phyloP scores from a whole-genome alignment of 768 basidiomycete genomes.

The Scleroderma citrinum region DNA sequence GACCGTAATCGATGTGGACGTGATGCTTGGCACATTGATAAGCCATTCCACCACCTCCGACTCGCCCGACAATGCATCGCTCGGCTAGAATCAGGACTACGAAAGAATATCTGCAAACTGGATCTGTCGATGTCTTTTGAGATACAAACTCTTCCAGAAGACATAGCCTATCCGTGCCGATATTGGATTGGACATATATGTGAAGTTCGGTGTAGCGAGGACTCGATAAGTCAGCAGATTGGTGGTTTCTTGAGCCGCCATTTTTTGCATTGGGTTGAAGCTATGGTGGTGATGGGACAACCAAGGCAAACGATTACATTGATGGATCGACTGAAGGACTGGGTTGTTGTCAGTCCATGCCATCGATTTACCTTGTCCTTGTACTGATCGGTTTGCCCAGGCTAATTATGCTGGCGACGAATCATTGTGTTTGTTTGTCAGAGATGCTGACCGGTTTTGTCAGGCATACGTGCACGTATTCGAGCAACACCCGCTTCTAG shows the following conservation, averaged over 20 bases:
- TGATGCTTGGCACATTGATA: conserved; percentile 26
- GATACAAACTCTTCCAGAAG: conserved; percentile 17
- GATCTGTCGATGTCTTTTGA: conserved; percentile 14
- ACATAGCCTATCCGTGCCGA: conserved; percentile 18
- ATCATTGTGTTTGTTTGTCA: conserved; percentile 14
- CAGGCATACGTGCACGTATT: conserved; percentile 26
- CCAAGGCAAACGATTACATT: conserved; percentile 28
- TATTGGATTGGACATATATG: conserved; percentile 29
- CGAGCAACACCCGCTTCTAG: conserved; percentile 28
- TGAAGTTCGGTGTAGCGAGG: conserved; percentile 1
- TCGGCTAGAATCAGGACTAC: conserved; percentile 10
- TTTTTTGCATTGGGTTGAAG: conserved; percentile 31
- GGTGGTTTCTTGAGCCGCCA: conserved; percentile 16
- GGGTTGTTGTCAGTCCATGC: conserved; percentile 18
- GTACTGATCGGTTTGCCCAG: conserved; percentile 8
- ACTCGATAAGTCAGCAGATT: conserved; percentile 11
- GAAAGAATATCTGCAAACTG: conserved; percentile 22
- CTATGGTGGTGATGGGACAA: conserved; percentile 24
- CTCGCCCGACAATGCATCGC: conserved; percentile 22
- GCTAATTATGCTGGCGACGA: conserved; percentile 7
- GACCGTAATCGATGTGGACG: conserved; percentile 23
- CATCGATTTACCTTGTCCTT: background rate
- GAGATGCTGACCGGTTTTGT: conserved; percentile 26
- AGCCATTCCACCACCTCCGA: conserved; percentile 12
- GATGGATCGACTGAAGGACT: conserved; percentile 21